phyloP scores from a whole-genome alignment of 768 basidiomycete genomes.

The Pleurotus sapidus region DNA sequence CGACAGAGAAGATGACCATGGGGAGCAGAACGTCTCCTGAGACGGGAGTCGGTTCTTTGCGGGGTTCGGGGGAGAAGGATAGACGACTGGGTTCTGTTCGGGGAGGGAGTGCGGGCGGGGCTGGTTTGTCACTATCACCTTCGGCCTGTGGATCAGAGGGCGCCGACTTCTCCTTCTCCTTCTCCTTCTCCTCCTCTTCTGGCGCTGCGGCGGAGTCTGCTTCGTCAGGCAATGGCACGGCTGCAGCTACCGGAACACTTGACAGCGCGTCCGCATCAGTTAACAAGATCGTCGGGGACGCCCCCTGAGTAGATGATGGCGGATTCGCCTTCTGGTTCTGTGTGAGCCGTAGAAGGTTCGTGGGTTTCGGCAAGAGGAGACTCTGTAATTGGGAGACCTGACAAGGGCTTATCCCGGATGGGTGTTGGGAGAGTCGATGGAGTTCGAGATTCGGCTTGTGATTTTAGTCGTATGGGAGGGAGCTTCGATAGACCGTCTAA shows the following conservation, averaged over 20 bases:
- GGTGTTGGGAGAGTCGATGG: neutral
- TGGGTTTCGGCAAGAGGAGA: conserved; percentile 12
- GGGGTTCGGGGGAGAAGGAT: conserved; percentile 16
- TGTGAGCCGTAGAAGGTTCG: no score
- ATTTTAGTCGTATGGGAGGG: conserved; percentile 71
- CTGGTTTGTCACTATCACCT: neutral
- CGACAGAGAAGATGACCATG: conserved; percentile 90
- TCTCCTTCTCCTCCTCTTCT: neutral
- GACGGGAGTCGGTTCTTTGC: conserved; percentile 45
- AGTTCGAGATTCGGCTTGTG: conserved; percentile 44
- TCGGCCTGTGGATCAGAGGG: neutral
- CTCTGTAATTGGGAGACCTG: conserved; percentile 3
- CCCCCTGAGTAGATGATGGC: neutral
- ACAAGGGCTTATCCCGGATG: conserved; percentile 3
- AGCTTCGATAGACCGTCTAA: conserved; percentile 73
- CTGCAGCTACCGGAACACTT: neutral
- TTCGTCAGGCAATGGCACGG: no score
- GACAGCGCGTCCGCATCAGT: neutral
- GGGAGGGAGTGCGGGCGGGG: conserved; percentile 8
- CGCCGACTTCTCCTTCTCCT: neutral
- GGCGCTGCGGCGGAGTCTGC: neutral
- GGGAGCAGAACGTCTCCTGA: conserved; percentile 92
- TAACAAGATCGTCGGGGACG: neutral
- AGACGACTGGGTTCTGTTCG: conserved; percentile 12
- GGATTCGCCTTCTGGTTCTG: conserved; percentile 1